These are phyloP conservation scores for Pichia kluyveri DNA, from an alignment of 805 yeast species.

Conservation along the genomic window DNA sequence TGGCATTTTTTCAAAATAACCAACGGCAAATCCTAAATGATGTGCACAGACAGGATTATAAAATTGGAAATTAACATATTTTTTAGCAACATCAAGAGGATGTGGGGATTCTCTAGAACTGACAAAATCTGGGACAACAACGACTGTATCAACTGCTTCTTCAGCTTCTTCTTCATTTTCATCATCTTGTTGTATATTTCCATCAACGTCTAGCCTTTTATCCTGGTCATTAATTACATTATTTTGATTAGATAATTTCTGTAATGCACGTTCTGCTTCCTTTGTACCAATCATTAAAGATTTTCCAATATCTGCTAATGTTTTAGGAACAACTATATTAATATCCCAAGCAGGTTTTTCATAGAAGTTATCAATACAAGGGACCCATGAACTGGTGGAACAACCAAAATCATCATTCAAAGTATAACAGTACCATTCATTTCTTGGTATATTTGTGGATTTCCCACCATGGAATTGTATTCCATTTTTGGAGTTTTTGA, in stretches of 20 bases:
- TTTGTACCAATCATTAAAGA: conserved; percentile 34
- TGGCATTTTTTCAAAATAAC: conserved; percentile 66
- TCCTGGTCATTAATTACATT: conserved; percentile 7
- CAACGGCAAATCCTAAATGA: conserved; percentile 91
- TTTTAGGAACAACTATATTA: conserved; percentile 76
- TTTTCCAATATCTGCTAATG: conserved; percentile 60
- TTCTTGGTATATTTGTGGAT: conserved; percentile 34
- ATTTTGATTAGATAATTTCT: conserved; percentile 19
- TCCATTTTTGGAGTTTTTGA: conserved; percentile 64
- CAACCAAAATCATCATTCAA: conserved; percentile 67
- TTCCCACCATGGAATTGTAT: conserved; percentile 61
- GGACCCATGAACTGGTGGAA: conserved; percentile 95
- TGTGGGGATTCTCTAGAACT: conserved; percentile 66
- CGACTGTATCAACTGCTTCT: conserved; percentile 41
- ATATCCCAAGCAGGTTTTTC: conserved; percentile 90
- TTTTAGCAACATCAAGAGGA: conserved; percentile 64
- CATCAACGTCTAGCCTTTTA: too few species aligned
- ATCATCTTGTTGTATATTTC: conserved; percentile 17
- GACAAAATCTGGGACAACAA: conserved; percentile 62
- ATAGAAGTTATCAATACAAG: conserved; percentile 84
- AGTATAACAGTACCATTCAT: conserved; percentile 80
- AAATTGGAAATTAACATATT: conserved; percentile 66
- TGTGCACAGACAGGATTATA: conserved; percentile 87
- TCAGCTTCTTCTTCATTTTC: conserved; percentile 38
- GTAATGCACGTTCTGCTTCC: conserved; percentile 24